A percentile compares a stretch with the other conserved stretches of the same genome.
These are phyloP conservation scores for Syzygium jambos DNA, from an alignment of 345 rosid species.

Conservation along the genomic window DNA sequence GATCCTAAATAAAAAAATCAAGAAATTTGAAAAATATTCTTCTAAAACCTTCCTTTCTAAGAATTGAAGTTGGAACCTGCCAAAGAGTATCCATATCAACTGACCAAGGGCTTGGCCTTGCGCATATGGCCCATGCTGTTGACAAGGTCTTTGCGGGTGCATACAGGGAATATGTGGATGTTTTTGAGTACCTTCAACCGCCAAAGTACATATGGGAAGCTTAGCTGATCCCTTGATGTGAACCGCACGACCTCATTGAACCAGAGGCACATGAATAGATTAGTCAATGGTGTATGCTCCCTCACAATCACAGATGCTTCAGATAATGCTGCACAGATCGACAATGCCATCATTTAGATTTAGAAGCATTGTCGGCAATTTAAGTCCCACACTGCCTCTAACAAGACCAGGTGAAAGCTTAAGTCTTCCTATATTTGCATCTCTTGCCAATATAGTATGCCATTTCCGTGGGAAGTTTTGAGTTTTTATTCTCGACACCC, in stretches of 20 bases:
- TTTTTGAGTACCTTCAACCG: constrained; percentile 61
- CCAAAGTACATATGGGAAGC: constrained; percentile 91
- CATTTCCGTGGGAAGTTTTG: background rate
- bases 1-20: background rate
- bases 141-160: constrained; percentile 88
- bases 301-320: constrained; percentile 94
- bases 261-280: constrained; percentile 95
- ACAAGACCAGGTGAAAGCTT: background rate
- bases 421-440: background rate
- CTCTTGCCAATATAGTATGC: background rate
- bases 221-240: constrained; percentile 91
- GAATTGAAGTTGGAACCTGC: background rate
- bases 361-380: background rate
- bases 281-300: constrained; percentile 64
- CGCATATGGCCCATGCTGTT: constrained; percentile 85
- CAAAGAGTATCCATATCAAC: background rate
- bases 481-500: background rate
- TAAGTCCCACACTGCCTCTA: background rate
- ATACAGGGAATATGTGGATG: constrained; percentile 79
- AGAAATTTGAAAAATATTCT: background rate
- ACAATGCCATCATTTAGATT: background rate
- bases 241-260: constrained; percentile 89
- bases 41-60: background rate
- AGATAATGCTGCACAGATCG: constrained; percentile 51
- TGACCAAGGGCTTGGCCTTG: constrained; percentile 68